Evolutionary conservation across 306 rosid genomes (phyloP).

Genomic region (Trichosanthes truncata): DNA sequence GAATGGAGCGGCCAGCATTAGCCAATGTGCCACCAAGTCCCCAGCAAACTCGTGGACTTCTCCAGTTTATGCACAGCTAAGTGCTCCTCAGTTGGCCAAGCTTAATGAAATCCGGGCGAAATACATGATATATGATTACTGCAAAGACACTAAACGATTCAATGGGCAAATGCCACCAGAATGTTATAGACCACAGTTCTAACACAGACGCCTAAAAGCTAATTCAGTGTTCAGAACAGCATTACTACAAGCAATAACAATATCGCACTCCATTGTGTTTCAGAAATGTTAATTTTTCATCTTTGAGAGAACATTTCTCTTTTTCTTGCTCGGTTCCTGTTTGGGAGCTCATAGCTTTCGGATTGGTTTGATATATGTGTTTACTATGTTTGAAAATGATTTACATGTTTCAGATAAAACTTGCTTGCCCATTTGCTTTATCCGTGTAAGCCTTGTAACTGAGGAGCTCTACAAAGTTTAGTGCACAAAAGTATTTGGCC

Average conservation of each 20-base stretch:
- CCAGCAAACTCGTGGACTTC: conserved; percentile 63
- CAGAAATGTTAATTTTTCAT: background rate
- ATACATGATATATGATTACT: conserved; percentile 68
- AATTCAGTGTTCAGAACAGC: background rate
- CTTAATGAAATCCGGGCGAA: conserved; percentile 46
- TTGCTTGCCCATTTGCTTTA: background rate
- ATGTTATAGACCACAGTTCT: conserved; percentile 17
- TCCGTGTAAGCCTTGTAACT: background rate
- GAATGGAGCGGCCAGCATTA: conserved; percentile 45
- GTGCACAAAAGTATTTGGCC: background rate
- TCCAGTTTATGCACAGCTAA: conserved; percentile 32
- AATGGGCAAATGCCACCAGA: conserved; percentile 45
- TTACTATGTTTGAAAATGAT: background rate
- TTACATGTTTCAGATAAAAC: background rate
- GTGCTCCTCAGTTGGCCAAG: conserved; percentile 27
- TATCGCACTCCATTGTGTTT: background rate
- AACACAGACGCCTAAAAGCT: background rate
- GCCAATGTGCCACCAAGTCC: conserved; percentile 35
- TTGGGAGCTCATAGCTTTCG: background rate
- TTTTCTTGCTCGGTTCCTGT: background rate
- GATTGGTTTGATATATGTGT: background rate
- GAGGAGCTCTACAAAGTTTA: background rate
- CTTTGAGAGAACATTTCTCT: background rate
- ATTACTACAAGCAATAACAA: background rate
- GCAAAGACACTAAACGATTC: conserved; percentile 53